Evolutionary conservation across 2,329 filamentous ascomycete genomes (phyloP), one percentile per base, ranked within the genome.

Genomic region (Cercospora sesami): DNA sequence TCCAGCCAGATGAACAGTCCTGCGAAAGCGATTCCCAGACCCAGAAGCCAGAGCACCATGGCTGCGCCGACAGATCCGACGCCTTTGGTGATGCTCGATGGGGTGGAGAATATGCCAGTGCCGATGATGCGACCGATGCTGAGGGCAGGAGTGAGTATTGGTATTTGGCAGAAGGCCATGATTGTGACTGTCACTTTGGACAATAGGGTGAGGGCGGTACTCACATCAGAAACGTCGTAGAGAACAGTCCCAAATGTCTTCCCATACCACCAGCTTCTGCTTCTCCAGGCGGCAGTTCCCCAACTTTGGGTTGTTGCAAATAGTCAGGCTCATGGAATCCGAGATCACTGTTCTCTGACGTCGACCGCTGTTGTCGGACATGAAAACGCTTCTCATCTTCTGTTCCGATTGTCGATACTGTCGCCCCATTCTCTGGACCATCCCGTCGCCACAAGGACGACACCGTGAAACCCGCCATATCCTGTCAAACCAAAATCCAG

Each of bases 41-140:
- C 89, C 10, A 90, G 81, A 0, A 85, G 76, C 89, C 89, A 91
- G 77, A 87, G 90, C 14, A 91, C 82, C 64, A 91, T 78, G 36
- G 83, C 81, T 1, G 90, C 77, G 0, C 89, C 89, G 9, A 90
- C 81, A 0, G 87, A 90, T 1, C 88, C 89, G 0, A 87, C 86
- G 1, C 64, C 67, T 33, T 26, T 30, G 21, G 60, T 66, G n/a
- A 69, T 66, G 28, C 63, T 57, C 2, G 57, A 64, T 4, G 67
- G 67, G 6, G 67, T 69, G 21, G 64, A 64, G 60, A 68, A 69
- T 23, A 69, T 68, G 23, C 68, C 68, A 10, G 65, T 69, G 4
- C 68, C 68, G 18, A 69, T 69, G 28, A 69, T 69, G 16, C 68
- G 65, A 7, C 65, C 65, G 30, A 71, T 67, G 1, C 62, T 68